A percentile compares a stretch with the other conserved stretches of the same genome.
Conservation (phyloP, 768 basidiomycete genomes). For the Filobasidium floriforme region DNA sequence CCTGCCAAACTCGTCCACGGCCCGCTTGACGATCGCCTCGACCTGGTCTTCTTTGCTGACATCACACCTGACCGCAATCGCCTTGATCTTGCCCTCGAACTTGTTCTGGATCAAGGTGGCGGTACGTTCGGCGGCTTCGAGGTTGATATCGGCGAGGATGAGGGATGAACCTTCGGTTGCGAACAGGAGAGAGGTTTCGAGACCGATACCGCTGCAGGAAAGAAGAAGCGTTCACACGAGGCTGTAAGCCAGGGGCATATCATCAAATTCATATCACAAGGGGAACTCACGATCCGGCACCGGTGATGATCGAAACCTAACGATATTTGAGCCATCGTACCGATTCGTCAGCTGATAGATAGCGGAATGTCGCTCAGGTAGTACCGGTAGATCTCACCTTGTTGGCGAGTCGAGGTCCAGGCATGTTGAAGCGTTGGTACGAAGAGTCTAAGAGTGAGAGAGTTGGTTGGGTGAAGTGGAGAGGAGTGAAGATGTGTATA, state of each 20-base stretch:
- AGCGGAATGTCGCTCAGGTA: no score
- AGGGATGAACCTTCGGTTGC: constrained; percentile 90
- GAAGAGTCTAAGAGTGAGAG: background rate
- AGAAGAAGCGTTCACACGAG: background rate
- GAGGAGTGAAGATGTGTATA: background rate
- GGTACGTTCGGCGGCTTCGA: constrained; percentile 62
- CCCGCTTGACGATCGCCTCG: constrained; percentile 68
- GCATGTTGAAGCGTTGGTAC: constrained; percentile 14
- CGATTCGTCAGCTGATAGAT: no score
- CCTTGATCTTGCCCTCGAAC: constrained; percentile 50
- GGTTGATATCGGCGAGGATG: constrained; percentile 79
- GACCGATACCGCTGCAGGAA: constrained; percentile 89
- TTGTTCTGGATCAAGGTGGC: constrained; percentile 58
- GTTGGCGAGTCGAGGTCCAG: constrained; percentile 26
- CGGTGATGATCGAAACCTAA: constrained; percentile 59
- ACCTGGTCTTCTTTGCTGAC: constrained; percentile 83
- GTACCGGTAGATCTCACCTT: no score
- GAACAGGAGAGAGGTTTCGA: constrained; percentile 91
- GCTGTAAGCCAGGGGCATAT: background rate
- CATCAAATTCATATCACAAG: no score
- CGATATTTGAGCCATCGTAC: no score
- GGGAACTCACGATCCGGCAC: constrained; percentile 70
- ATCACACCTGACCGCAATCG: constrained; percentile 67
- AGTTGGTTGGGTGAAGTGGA: background rate
- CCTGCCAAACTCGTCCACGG: constrained; percentile 80